These are phyloP conservation scores for Backusella luteola DNA, from an alignment of 192 early-diverging fungal genomes.

Conservation along the genomic window DNA sequence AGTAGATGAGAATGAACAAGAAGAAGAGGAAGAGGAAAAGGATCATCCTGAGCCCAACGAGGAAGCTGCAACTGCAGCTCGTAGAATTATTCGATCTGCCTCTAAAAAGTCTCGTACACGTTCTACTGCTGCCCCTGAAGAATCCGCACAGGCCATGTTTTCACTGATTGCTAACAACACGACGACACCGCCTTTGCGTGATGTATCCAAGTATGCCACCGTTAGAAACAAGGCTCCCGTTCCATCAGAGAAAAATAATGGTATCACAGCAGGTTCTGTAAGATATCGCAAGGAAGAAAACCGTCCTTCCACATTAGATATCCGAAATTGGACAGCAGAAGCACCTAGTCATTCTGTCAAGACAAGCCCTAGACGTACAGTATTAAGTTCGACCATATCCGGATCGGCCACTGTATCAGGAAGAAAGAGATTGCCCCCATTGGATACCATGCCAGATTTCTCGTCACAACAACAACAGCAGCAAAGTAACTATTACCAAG, in stretches of 20 bases:
- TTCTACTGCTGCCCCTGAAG: constrained; percentile 5
- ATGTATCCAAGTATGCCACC: constrained; percentile 9
- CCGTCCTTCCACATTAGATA: not conserved
- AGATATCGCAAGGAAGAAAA: not conserved
- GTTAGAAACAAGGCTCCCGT: constrained; percentile 3
- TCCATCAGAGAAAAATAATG: not conserved
- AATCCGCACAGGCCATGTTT: constrained; percentile 14
- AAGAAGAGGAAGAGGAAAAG: constrained; percentile 5
- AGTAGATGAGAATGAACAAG: not conserved
- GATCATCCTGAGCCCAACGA: not conserved
- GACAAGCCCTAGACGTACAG: constrained; percentile 5
- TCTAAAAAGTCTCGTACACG: constrained; percentile 21
- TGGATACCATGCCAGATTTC: not conserved
- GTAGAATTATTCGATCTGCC: constrained; percentile 23
- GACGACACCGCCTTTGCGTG: not conserved
- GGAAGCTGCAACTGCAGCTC: constrained; percentile 17
- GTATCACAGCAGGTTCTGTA: constrained; percentile 18
- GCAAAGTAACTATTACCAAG: not conserved
- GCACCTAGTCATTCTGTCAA: not conserved
- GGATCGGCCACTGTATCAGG: constrained; percentile 2
- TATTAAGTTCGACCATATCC: constrained; percentile 7
- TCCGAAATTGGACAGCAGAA: constrained; percentile 4
- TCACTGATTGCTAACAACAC: not conserved
- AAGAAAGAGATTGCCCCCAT: not conserved
- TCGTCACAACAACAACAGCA: not conserved